Evolutionary conservation across 2,329 filamentous ascomycete genomes (phyloP).

Genomic region (Exophiala oligosperma): DNA sequence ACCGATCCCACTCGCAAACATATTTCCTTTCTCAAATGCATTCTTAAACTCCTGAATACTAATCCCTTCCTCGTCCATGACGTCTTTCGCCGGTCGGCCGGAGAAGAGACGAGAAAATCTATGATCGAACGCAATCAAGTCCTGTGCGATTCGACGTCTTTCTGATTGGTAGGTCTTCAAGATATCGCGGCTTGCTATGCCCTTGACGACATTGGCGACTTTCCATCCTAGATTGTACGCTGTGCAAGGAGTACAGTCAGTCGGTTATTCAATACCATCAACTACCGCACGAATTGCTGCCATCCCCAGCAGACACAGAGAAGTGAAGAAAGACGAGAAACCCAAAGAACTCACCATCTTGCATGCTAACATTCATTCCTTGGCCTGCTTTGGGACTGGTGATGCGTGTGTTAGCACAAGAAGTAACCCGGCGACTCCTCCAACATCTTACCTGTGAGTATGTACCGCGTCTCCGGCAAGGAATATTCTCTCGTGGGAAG

Average conservation of each 20-base stretch:
- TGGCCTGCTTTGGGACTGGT: conserved; percentile 67
- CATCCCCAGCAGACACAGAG: too few relatives aligned
- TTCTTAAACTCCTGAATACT: conserved; percentile 42
- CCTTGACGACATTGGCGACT: conserved; percentile 49
- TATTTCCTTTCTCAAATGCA: conserved; percentile 59
- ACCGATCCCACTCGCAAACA: conserved; percentile 59
- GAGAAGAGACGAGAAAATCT: conserved; percentile 57
- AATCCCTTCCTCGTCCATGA: conserved; percentile 48
- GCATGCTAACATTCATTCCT: conserved; percentile 53
- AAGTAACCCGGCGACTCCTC: too few relatives aligned
- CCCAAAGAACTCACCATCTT: conserved; percentile 43
- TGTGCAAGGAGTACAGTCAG: not conserved
- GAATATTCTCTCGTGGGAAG: conserved; percentile 47
- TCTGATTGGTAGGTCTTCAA: conserved; percentile 55
- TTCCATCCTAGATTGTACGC: conserved; percentile 62
- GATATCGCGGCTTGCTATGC: conserved; percentile 42
- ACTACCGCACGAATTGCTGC: too few relatives aligned
- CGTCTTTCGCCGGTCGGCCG: conserved; percentile 58
- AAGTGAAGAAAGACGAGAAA: not conserved
- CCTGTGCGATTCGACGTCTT: conserved; percentile 59
- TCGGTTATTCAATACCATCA: not conserved
- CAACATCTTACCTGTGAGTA: conserved; percentile 48
- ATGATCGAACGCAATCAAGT: conserved; percentile 66
- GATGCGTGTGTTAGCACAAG: too few relatives aligned
- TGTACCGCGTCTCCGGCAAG: conserved; percentile 66